Evolutionary conservation across 805 yeast species (phyloP).

Genomic region (Yarrowia sp.): DNA sequence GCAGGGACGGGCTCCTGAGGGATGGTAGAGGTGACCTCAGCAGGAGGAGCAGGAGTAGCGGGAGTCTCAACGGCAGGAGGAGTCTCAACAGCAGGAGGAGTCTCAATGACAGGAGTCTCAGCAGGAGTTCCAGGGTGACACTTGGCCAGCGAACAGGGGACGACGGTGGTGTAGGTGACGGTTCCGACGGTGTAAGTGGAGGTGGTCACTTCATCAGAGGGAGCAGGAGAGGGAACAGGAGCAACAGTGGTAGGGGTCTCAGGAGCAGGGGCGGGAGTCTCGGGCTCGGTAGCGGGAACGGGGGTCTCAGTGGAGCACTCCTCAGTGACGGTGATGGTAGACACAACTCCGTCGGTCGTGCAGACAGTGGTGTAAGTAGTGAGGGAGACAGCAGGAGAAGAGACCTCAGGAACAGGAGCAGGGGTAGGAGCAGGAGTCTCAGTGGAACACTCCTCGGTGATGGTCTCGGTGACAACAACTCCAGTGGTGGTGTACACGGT

Average conservation of each 20-base stretch:
- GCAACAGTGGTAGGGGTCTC: neutral
- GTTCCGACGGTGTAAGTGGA: slow-evolving; percentile 7
- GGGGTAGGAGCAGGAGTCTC: neutral
- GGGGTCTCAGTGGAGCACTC: slow-evolving; percentile 11
- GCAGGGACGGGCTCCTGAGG: neutral
- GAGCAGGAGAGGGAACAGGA: no score
- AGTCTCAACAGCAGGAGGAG: neutral
- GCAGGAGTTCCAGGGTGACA: neutral
- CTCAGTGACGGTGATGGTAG: neutral
- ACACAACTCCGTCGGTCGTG: slow-evolving; percentile 16
- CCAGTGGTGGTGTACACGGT: slow-evolving; percentile 1
- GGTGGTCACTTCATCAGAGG: no score
- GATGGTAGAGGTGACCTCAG: neutral
- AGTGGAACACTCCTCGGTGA: slow-evolving; percentile 15
- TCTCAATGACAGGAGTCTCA: neutral
- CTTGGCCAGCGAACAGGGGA: neutral
- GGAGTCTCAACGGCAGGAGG: no score
- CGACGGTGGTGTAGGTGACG: neutral
- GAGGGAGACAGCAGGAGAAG: slow-evolving; percentile 9
- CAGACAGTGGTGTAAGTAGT: slow-evolving; percentile 18
- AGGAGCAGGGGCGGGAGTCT: neutral
- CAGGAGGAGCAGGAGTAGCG: neutral
- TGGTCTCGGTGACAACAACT: neutral
- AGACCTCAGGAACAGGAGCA: slow-evolving; percentile 1
- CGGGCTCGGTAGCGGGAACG: neutral